Conservation (phyloP, 2,329 filamentous ascomycete genomes). For the Exophiala spinifera region DNA sequence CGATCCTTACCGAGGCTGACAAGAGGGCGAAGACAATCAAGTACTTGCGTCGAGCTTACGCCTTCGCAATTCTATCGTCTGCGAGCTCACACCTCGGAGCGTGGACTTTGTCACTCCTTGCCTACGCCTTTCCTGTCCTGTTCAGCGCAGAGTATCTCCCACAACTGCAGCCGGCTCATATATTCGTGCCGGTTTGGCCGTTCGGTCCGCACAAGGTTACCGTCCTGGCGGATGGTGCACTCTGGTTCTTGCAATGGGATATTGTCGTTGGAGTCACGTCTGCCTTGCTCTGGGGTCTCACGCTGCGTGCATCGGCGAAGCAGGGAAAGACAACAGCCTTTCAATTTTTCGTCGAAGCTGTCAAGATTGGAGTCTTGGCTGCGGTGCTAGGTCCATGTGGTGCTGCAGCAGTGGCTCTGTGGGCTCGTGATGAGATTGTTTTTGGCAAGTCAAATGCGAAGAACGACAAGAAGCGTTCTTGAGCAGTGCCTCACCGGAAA, state of each 20-base stretch:
- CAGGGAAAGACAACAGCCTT: slow-evolving; percentile 30
- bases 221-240: slow-evolving; percentile 41
- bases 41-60: slow-evolving; percentile 40
- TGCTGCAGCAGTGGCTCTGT: slow-evolving; percentile 45
- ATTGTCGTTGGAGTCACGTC: slow-evolving; percentile 43
- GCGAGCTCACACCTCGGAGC: slow-evolving; percentile 42
- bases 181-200: slow-evolving; percentile 41
- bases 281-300: slow-evolving; percentile 46
- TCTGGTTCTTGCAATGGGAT: slow-evolving; percentile 51
- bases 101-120: slow-evolving; percentile 41
- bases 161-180: slow-evolving; percentile 38
- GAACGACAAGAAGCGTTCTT: slow-evolving; percentile 31
- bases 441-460: slow-evolving; percentile 35
- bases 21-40: slow-evolving; percentile 32
- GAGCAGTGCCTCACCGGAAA: no score
- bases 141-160: slow-evolving; percentile 35
- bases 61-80: slow-evolving; percentile 41
- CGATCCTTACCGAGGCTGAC: slow-evolving; percentile 21
- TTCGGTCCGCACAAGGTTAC: slow-evolving; percentile 31
- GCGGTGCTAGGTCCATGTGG: slow-evolving; percentile 45
- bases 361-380: slow-evolving; percentile 38
- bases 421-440: slow-evolving; percentile 50
- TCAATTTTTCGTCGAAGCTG: slow-evolving; percentile 31
- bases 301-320: slow-evolving; percentile 36
- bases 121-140: slow-evolving; percentile 37